Percentiles rank a stretch among this genome's conserved stretches.
Conservation (phyloP, 2,329 filamentous ascomycete species). For the Microascus cirrosus region DNA sequence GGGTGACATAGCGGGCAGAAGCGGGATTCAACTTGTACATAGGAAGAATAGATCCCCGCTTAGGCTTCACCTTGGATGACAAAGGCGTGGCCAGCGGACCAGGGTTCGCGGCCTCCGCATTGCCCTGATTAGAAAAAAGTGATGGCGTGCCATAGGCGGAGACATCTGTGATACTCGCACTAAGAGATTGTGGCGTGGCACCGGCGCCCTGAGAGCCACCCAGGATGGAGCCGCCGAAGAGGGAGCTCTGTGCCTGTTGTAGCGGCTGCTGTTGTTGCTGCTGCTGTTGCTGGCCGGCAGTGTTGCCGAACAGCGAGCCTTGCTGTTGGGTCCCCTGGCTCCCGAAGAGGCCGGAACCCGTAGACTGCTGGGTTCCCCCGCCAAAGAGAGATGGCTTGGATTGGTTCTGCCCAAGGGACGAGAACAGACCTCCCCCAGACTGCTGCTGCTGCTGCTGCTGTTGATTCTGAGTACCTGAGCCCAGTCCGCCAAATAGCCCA, state of each 20-base stretch:
- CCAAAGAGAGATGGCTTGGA: conserved; percentile 48
- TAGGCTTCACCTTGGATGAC: conserved; percentile 61
- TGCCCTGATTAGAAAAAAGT: conserved; percentile 65
- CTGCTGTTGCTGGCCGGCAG: conserved; percentile 36
- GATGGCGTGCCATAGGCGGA: conserved; percentile 85
- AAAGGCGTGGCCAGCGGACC: conserved; percentile 89
- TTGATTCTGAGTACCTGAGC: conserved; percentile 20
- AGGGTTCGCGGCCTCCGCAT: conserved; percentile 55
- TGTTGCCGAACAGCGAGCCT: conserved; percentile 32
- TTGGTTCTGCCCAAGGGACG: conserved; percentile 34
- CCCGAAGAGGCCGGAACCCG: conserved; percentile 40
- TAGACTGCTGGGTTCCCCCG: conserved; percentile 21
- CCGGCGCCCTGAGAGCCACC: conserved; percentile 36
- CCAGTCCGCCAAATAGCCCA: conserved; percentile 31
- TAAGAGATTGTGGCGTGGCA: conserved; percentile 50
- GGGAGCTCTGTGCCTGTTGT: conserved; percentile 11
- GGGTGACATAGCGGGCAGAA: conserved; percentile 68
- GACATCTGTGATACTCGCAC: conserved; percentile 69
- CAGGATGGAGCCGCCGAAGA: conserved; percentile 45
- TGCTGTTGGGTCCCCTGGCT: conserved; percentile 35
- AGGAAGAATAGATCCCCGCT: conserved; percentile 69
- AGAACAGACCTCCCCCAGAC: conserved; percentile 27
- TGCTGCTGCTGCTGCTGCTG: conserved; percentile 25
- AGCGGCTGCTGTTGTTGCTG: conserved; percentile 19
- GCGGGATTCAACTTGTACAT: conserved; percentile 80